A percentile compares a stretch with the other conserved stretches of the same genome.
Conservation (phyloP, 352 stramenopile species). For the Pythium rishiriense region DNA sequence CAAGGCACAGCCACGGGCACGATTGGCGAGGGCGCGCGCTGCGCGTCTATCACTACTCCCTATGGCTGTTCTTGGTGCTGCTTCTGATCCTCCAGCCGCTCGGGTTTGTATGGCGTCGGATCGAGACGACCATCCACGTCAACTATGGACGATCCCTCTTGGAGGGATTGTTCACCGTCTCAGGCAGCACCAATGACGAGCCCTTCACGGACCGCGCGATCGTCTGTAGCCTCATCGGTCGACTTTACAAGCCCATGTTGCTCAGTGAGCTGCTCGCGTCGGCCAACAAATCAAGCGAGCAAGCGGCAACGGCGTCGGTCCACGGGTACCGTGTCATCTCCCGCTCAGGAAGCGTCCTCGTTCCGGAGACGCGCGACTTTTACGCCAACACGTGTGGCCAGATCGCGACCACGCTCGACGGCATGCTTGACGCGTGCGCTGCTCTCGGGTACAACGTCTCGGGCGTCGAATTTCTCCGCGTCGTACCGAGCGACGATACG, state of each 20-base stretch:
- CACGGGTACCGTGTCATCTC: conserved; percentile 24
- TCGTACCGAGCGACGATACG: conserved; percentile 25
- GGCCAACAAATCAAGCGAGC: not conserved
- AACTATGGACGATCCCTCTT: conserved; percentile 25
- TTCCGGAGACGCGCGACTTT: not conserved
- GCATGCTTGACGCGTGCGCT: conserved; percentile 5
- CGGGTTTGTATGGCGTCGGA: conserved; percentile 32
- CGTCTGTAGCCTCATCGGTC: conserved; percentile 40
- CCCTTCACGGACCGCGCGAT: conserved; percentile 49
- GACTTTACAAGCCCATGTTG: conserved; percentile 36
- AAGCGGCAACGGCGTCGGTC: not conserved
- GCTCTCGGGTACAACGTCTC: conserved; percentile 31
- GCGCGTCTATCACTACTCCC: conserved; percentile 11
- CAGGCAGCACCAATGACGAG: conserved; percentile 44
- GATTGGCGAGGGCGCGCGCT: not conserved
- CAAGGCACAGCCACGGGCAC: not conserved
- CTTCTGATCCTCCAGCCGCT: conserved; percentile 16
- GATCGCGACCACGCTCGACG: conserved; percentile 22
- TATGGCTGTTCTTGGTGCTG: conserved; percentile 13
- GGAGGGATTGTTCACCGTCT: not conserved
- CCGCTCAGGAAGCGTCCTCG: conserved; percentile 2
- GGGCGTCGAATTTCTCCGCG: conserved; percentile 28
- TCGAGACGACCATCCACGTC: not conserved
- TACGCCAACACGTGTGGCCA: conserved; percentile 26
- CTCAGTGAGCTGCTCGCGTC: conserved; percentile 35